Evolutionary conservation across 2,329 filamentous ascomycete genomes (phyloP), one percentile per base, ranked within the genome.

Genomic region (Verticillium nubilum): DNA sequence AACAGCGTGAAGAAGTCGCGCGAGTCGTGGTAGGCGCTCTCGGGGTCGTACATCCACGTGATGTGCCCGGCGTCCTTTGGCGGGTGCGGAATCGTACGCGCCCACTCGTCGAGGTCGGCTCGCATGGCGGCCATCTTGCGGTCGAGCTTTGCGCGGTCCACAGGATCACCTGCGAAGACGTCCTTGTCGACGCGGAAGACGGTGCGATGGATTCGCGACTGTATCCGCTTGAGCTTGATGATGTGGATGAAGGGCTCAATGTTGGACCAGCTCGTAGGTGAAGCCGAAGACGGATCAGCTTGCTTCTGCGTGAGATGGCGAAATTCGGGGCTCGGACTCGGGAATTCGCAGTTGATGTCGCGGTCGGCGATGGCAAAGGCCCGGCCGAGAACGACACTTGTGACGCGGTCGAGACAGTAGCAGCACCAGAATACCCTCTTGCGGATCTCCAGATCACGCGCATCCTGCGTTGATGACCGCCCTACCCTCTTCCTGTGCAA

Each of bases 341-440:
- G 71, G 3, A 73, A 52, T 57, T 69, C 66, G 17, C 66, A 67
- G 58, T 72, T 68, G 57, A 72, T 71, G 23, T 73, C 71, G 42
- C 68, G 58, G 47, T 74, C 72, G 1, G 68, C 67, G 28, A 74
- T 72, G 7, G 69, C 69, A 61, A 74, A 73, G 0, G 72, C 67
- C 7, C 73, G 59, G 1, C 73, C 73, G 4, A 75, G 64, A 0
- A 70, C 65, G 1, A 72, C 68, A 12, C 68, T 73, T 0, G 71
- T 71, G 53, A 68, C 64, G 5, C 72, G 64, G 50, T 75, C 72
- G 5, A 74, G 63, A n/a, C 65, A 69, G 57, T 75, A 74, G 47
- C 66, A 68, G 3, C 67, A 66, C 73, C 73, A 74, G 58, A 74
- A 75, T 1, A 69, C 65, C 2, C 72, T 63, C 7, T 66, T 66